Evolutionary conservation across 208 protist species (phyloP), one percentile per base, ranked within the genome.

Genomic region (Acanthamoeba divionensis): DNA sequence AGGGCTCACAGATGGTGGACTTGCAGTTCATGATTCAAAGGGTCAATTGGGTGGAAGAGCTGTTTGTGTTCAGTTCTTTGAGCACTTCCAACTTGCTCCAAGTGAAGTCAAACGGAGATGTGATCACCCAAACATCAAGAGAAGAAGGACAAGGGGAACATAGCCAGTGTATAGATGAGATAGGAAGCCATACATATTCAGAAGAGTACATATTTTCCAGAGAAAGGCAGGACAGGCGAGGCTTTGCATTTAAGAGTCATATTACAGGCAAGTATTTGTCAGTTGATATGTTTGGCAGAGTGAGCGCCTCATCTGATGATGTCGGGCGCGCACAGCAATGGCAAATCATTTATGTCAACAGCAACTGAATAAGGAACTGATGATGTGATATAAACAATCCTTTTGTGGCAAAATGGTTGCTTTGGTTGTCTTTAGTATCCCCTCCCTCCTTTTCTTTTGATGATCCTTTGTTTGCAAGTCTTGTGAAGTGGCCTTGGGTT

Each of bases 241-340:
- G 52, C 4, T 83, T 83, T 31, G 50, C 73, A 48, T 63, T 83
- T 55, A 83, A 83, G 50, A 83, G 73, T 55, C 63, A 54, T 55
- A 45, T 65, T 41, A 83, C 73, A 0, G 50, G 50, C 33, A 83
- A 83, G 73, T 83, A 83, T 38, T 31, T 83, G 26, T 65, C 73
- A 0, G 7, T 83, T 24, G 50, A 83, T 33, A 8, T 55, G 12
- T 7, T 65, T 5, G 73, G 73, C 13, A 31, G 73, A n/a, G 73
- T 83, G 73, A 83, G 29, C 24, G 31, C 73, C 50, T 41, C 50
- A 2, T 83, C 73, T n/a, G 73, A 83, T 24, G 50, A 83, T 55
- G 63, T 83, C 24, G 44, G 73, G 9, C 50, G 33, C 26, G 15
- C 29, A 15, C 73, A 83, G 29, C 57, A 83, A 41, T 83, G 57